phyloP scores from a whole-genome alignment of 805 yeast genomes.

The Ogataea paraovalis region DNA sequence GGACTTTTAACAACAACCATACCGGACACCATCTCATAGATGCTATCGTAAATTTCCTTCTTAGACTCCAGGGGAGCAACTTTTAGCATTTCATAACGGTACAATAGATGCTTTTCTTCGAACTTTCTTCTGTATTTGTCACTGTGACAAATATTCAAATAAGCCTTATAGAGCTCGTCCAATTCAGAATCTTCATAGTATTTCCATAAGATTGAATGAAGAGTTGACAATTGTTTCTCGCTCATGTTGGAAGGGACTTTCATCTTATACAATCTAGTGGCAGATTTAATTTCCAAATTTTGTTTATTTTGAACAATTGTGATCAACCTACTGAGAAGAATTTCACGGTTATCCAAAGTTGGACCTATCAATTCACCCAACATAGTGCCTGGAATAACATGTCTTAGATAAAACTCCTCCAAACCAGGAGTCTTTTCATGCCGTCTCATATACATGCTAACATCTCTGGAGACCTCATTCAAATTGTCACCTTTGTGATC shows the following conservation, averaged over 20 bases:
- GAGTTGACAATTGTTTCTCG: slow-evolving; percentile 35
- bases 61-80: slow-evolving; percentile 47
- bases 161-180: slow-evolving; percentile 47
- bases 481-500: slow-evolving; percentile 40
- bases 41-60: slow-evolving; percentile 33
- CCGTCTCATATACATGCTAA: slow-evolving; percentile 41
- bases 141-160: slow-evolving; percentile 55
- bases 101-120: slow-evolving; percentile 60
- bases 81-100: slow-evolving; percentile 50
- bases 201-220: slow-evolving; percentile 41
- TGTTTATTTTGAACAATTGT: slow-evolving; percentile 39
- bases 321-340: slow-evolving; percentile 41
- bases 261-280: slow-evolving; percentile 45
- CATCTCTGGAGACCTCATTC: slow-evolving; percentile 45
- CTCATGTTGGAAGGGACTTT: slow-evolving; percentile 42
- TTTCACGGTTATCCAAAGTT: slow-evolving; percentile 42
- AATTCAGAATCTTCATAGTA: slow-evolving; percentile 49
- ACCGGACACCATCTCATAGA: slow-evolving; percentile 60
- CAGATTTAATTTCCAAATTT: slow-evolving; percentile 35
- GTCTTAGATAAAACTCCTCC: slow-evolving; percentile 44
- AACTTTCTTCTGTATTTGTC: slow-evolving; percentile 52
- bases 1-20: slow-evolving; percentile 66
- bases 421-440: slow-evolving; percentile 26
- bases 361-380: slow-evolving; percentile 51
- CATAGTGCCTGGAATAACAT: slow-evolving; percentile 52